Evolutionary conservation across 2,329 filamentous ascomycete species (phyloP), one percentile per base, ranked within the genome.

Genomic region (Pyrenophora tritici-repentis): DNA sequence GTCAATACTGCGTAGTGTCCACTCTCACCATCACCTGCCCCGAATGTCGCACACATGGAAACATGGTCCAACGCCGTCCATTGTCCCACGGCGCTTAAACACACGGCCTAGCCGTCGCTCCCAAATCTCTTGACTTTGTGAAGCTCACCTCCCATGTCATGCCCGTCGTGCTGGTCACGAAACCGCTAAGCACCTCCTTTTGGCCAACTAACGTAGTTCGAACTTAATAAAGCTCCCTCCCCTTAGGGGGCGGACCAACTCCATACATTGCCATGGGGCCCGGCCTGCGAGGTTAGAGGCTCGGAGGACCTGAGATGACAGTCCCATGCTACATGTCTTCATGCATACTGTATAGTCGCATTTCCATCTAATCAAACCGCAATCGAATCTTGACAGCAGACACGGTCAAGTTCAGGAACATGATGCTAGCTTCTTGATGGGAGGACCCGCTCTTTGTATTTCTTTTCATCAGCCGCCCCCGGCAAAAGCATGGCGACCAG

Each of bases 1-100:
- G 14, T 36, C 48, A 13, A 2, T 31, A 24, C 12, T 20, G 26
- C 20, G 35, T 26, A 47, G 33, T 32, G n/a, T 34, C 16, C 31
- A 22, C 29, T 31, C 22, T 32, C 16, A 42, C 42, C 29, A 29
- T 45, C 34, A 34, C 31, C 47, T 36, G 36, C 24, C 13, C 29
- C 22, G 22, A 24, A 26, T 10, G 32, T 51, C 32, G 42, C 45
- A 51, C 43, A 8, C 44, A 37, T 47, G 33, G 16, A 42, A 34
- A 40, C 48, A 38, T 26, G 45, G 37, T 42, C 20, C 48, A 47
- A 51, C 37, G 41, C 37, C 37, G 47, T 37, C 31, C 32, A 31
- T 42, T 35, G 31, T 26, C 46, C 37, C 32, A 42, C 42, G 42
- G 36, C 47, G 47, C 42, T 37, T 47, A 46, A n/a, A 26, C 42